Evolutionary conservation across 106 monocot genomes (phyloP), one percentile per base, ranked within the genome.

Genomic region (Hemerocallis citrina): DNA sequence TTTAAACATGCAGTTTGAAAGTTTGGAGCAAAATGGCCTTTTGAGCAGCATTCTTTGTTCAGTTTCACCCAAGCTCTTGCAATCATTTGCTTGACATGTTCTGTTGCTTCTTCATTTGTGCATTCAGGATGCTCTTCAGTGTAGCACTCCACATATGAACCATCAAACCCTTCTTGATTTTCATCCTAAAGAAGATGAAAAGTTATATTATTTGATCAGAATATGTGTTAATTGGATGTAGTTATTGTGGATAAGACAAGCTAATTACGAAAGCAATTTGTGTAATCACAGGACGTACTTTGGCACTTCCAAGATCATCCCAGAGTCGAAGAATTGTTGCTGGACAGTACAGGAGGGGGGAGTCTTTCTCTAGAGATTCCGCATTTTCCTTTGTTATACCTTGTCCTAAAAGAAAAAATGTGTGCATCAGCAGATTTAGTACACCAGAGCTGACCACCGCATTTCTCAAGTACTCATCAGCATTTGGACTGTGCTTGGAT

Each of bases 221-320:
- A 47, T 16, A 5, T 47, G 22, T 52, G 6, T 8, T 23, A 52
- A 52, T 7, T 9, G 47, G 17, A 47, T 16, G 4, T 4, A 19
- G 22, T 52, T 25, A 74, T 75, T 75, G 72, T 47, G 12, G 72
- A 75, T 68, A 67, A 68, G 22, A 71, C 76, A 22, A 81, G 48
- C 45, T 81, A 75, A 59, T 81, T 76, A 67, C 63, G 68, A 52
- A 81, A 76, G 1, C 81, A 45, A 41, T 76, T n/a, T n/a, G 62
- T 57, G 72, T 81, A n/a, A 16, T 64, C 17, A 72, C 71, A 9
- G 63, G 25, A 17, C 45, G 59, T 35, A 75, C 81, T 77, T 77
- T 56, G 8, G 77, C 81, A 77, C 72, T 73, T 35, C 72, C 77
- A 27, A 82, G 50, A 56, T 82, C 81, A 61, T 82, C 81, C 68